Conservation (phyloP, 2,329 filamentous ascomycete species). For the Trichoderma lentiforme region DNA sequence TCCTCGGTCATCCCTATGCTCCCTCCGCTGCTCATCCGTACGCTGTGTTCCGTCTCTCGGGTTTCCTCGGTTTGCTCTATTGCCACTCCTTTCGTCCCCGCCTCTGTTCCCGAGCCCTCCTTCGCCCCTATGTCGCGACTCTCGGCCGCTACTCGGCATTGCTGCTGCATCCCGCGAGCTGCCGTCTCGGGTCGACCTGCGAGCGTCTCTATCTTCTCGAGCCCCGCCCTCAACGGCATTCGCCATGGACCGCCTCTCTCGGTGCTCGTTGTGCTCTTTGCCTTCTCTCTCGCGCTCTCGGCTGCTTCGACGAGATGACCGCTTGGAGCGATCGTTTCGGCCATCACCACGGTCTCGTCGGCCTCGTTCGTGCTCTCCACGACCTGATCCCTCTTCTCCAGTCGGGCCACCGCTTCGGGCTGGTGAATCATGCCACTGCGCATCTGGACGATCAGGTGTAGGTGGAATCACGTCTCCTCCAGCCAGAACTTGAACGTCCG, state of each 20-base stretch:
- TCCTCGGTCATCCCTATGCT: slow-evolving; percentile 36
- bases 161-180: slow-evolving; percentile 31
- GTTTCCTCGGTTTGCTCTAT: slow-evolving; percentile 35
- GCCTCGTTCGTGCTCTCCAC: slow-evolving; percentile 41
- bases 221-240: slow-evolving; percentile 28
- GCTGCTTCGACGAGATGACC: slow-evolving; percentile 47
- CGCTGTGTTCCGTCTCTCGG: slow-evolving; percentile 33
- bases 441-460: slow-evolving; percentile 47
- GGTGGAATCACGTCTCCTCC: slow-evolving; percentile 51
- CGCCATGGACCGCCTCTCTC: slow-evolving; percentile 40
- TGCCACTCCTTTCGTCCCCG: slow-evolving; percentile 36
- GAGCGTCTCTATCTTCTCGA: slow-evolving; percentile 36
- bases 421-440: slow-evolving; percentile 37
- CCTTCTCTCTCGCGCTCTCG: slow-evolving; percentile 48
- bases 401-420: slow-evolving; percentile 26
- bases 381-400: slow-evolving; percentile 30
- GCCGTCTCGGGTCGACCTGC: slow-evolving; percentile 30
- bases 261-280: slow-evolving; percentile 45
- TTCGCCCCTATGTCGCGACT: slow-evolving; percentile 32
- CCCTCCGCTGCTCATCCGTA: slow-evolving; percentile 33
- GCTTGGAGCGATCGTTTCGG: slow-evolving; percentile 38
- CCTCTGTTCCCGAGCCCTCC: slow-evolving; percentile 25
- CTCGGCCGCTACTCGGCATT: slow-evolving; percentile 28
- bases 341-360: slow-evolving; percentile 43
- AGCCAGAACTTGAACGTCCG: slow-evolving; percentile 55